phyloP scores from a whole-genome alignment of 2,329 filamentous ascomycete genomes.

The Sclerotiophoma versabilis region DNA sequence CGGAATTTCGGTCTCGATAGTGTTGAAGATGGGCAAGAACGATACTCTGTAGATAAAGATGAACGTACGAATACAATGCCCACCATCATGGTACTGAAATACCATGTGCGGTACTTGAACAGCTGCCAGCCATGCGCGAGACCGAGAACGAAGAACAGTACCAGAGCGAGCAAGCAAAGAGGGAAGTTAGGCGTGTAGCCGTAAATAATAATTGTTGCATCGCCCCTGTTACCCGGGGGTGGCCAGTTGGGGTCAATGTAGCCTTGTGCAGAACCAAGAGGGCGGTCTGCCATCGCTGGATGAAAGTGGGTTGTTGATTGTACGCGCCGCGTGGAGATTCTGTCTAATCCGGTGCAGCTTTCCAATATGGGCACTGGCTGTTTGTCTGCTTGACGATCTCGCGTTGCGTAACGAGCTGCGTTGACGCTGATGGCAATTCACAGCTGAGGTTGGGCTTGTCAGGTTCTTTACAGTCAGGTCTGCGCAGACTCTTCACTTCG shows the following conservation, averaged over 20 bases:
- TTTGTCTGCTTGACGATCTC: not conserved
- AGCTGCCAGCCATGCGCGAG: constrained; percentile 52
- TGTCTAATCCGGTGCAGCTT: too few relatives aligned
- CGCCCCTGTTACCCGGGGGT: constrained; percentile 55
- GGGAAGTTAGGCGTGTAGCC: constrained; percentile 53
- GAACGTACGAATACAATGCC: constrained; percentile 43
- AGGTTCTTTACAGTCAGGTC: not conserved
- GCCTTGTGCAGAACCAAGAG: constrained; percentile 29
- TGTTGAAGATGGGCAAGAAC: not conserved
- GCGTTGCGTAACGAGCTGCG: not conserved
- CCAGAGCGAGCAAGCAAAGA: constrained; percentile 51
- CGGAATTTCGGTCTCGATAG: too few relatives aligned
- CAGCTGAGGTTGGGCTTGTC: too few relatives aligned
- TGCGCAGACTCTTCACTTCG: not conserved
- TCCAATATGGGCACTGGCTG: not conserved
- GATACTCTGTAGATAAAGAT: not conserved
- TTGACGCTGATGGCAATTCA: not conserved
- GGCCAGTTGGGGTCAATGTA: constrained; percentile 63
- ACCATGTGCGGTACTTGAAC: constrained; percentile 52
- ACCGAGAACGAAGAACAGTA: constrained; percentile 51
- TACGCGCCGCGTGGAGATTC: not conserved
- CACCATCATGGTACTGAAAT: constrained; percentile 55
- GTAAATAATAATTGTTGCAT: constrained; percentile 49
- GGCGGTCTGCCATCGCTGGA: constrained; percentile 6
- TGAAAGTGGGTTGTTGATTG: too few relatives aligned